These are phyloP conservation scores for Borealophlyctis nickersoniae DNA, from an alignment of 192 early-diverging fungal genomes.

Conservation along the genomic window DNA sequence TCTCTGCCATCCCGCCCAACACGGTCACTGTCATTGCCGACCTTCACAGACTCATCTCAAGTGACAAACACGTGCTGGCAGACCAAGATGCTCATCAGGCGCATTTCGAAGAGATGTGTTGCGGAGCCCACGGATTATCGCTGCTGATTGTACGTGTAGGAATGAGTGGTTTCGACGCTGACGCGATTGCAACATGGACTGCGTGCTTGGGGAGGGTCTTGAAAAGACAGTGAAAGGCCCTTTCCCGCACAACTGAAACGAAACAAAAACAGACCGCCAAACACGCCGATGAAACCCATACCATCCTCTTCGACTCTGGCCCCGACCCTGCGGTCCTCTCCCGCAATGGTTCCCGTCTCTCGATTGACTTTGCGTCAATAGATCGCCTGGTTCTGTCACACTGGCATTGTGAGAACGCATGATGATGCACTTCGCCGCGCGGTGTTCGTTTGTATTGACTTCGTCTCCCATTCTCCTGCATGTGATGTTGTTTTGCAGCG, in stretches of 20 bases:
- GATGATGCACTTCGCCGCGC: no score
- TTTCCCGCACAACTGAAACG: no score
- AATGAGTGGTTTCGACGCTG: background rate
- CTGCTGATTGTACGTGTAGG: background rate
- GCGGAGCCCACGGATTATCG: background rate
- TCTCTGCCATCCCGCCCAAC: background rate
- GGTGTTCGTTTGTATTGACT: no score
- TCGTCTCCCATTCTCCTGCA: no score
- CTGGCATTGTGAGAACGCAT: no score
- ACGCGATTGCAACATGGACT: background rate
- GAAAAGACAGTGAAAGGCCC: no score
- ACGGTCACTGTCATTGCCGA: background rate
- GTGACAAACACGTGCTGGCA: background rate
- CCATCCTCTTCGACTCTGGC: background rate
- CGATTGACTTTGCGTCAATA: background rate
- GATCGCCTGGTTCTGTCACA: background rate
- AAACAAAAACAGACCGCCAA: background rate
- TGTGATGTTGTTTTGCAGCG: no score
- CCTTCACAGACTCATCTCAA: background rate
- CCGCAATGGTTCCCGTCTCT: background rate
- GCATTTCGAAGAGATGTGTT: background rate
- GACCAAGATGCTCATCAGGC: background rate
- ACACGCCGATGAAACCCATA: background rate
- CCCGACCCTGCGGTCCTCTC: background rate
- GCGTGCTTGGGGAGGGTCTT: no score